phyloP scores from a whole-genome alignment of 352 stramenopile species.

The Salisapilia sapeloensis region DNA sequence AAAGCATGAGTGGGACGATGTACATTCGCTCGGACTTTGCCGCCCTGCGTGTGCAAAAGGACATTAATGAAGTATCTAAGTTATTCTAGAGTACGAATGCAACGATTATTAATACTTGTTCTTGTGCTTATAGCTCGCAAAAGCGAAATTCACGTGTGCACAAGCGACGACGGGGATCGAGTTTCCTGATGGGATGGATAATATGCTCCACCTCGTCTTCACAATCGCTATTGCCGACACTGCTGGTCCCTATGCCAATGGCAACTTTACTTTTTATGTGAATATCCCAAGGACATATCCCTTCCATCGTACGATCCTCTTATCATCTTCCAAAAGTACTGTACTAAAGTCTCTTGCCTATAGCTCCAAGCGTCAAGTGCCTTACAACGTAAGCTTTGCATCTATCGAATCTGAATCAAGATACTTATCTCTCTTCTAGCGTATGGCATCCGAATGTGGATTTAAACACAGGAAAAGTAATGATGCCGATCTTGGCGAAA shows the following conservation, averaged over 20 bases:
- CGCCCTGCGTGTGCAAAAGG: conserved; percentile 63
- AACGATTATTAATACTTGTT: not conserved
- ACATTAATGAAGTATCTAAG: conserved; percentile 59
- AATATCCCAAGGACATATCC: conserved; percentile 79
- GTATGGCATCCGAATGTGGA: conserved; percentile 80
- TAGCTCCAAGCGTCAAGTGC: conserved; percentile 56
- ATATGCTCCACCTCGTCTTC: conserved; percentile 71
- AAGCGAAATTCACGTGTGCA: conserved; percentile 61
- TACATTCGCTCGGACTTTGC: conserved; percentile 68
- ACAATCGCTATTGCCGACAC: conserved; percentile 61
- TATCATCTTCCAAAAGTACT: not conserved
- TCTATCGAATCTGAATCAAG: not conserved
- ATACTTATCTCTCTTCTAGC: conserved; percentile 11
- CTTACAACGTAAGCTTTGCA: conserved; percentile 25
- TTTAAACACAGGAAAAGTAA: conserved; percentile 48
- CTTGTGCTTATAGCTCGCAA: conserved; percentile 28
- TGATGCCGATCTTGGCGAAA: conserved; percentile 73
- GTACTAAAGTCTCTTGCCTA: not conserved
- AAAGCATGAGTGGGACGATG: too few relatives aligned
- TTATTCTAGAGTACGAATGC: too few relatives aligned
- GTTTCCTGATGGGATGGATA: conserved; percentile 64
- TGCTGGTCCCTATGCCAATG: conserved; percentile 60
- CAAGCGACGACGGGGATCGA: conserved; percentile 69
- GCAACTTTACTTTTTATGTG: conserved; percentile 74
- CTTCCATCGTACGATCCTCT: conserved; percentile 40